Evolutionary conservation across 148 eudicot species (phyloP).

Genomic region (Dysphania ambrosioides): DNA sequence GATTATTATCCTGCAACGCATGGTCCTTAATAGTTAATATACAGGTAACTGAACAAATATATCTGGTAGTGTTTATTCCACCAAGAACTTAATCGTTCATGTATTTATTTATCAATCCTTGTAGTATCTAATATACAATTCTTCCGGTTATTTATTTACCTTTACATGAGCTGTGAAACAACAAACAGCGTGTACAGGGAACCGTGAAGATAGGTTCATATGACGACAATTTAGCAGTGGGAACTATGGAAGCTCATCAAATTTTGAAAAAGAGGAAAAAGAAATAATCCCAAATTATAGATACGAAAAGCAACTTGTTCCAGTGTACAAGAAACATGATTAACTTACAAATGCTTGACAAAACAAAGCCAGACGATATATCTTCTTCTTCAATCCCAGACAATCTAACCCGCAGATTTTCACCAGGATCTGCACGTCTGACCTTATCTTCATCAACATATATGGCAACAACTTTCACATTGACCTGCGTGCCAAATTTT

Average conservation of each 20-base stretch:
- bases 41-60: background rate
- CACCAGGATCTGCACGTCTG: slow-evolving; percentile 77
- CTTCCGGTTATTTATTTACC: background rate
- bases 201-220: too few species aligned
- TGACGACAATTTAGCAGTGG: background rate
- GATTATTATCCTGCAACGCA: background rate
- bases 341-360: slow-evolving; percentile 59
- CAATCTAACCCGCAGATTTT: slow-evolving; percentile 74
- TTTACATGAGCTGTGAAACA: background rate
- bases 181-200: background rate
- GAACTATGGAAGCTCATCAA: background rate
- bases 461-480: slow-evolving; percentile 70
- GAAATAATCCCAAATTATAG: too few species aligned
- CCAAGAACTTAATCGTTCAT: background rate
- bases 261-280: too few species aligned
- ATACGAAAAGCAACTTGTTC: background rate
- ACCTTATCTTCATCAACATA: slow-evolving; percentile 76
- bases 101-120: too few species aligned
- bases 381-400: slow-evolving; percentile 93
- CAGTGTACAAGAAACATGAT: background rate
- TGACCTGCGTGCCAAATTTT: slow-evolving; percentile 47
- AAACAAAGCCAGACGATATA: slow-evolving; percentile 68
- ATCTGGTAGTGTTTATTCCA: background rate
- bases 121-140: background rate
- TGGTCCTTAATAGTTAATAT: background rate